phyloP scores from a whole-genome alignment of 2,329 filamentous ascomycete species.

The Alternaria sp. region DNA sequence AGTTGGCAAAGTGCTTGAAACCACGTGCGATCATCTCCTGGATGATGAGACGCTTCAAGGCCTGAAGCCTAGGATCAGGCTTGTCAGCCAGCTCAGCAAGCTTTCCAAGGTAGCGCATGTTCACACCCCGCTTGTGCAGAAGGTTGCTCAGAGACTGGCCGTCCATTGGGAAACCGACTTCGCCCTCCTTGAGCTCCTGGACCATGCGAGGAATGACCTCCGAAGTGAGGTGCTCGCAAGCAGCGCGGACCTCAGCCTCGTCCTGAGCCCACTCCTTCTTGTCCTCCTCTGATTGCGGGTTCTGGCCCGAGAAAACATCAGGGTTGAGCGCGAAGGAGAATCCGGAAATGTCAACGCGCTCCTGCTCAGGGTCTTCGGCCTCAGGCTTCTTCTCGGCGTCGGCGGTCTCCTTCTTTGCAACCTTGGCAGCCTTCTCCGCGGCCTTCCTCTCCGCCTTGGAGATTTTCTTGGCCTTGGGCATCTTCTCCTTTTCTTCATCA shows the following conservation, averaged over 20 bases:
- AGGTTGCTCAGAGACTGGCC: conserved; percentile 88
- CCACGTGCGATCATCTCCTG: conserved; percentile 96
- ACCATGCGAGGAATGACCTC: conserved; percentile 85
- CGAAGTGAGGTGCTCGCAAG: conserved; percentile 77
- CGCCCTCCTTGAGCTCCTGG: conserved; percentile 85
- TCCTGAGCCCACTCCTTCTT: conserved; percentile 83
- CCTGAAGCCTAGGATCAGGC: conserved; percentile 72
- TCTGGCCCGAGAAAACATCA: conserved; percentile 92
- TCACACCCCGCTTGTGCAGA: conserved; percentile 96
- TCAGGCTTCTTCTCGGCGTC: conserved; percentile 11
- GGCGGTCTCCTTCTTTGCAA: conserved; percentile 22
- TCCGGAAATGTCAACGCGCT: conserved; percentile 82
- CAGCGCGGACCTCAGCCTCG: conserved; percentile 85
- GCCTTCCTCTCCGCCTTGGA: conserved; percentile 27
- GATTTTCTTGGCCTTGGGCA: conserved; percentile 26
- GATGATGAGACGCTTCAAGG: conserved; percentile 76
- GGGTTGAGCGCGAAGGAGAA: conserved; percentile 92
- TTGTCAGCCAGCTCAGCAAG: conserved; percentile 70
- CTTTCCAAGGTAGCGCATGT: conserved; percentile 92
- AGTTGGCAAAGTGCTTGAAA: conserved; percentile 90
- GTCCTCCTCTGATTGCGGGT: conserved; percentile 87
- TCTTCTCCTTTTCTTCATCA: conserved; percentile 70
- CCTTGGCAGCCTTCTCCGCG: conserved; percentile 22
- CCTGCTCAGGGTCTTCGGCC: conserved; percentile 56
- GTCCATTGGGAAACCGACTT: conserved; percentile 98